Evolutionary conservation across 352 stramenopile genomes (phyloP), one percentile per base, ranked within the genome.

Genomic region (Phytopythium mirpurense): DNA sequence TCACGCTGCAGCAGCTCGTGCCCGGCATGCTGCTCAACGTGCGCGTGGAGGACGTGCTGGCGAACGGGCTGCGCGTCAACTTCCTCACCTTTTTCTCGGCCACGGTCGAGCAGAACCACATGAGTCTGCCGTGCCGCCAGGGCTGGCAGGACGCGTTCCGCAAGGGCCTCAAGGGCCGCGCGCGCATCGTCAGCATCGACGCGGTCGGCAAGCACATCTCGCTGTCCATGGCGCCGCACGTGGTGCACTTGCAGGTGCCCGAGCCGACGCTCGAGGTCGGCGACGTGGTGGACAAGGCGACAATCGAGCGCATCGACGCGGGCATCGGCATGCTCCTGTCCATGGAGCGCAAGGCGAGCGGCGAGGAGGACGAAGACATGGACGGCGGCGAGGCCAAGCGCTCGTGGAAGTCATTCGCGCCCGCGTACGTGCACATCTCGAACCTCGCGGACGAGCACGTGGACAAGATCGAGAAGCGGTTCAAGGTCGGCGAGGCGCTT

Each of bases 21-120:
- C 93, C 94, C 5, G 95, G 95, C 14, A 97, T 96, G 89, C 65
- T 98, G 56, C 74, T 97, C 5, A 92, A 97, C 62, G 83, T 95
- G 21, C 86, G 84, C 40, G 85, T 98, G 10, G 93, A 98, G 54
- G 82, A 94, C 16, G 82, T 95, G 34, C 67, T 96, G 49, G 63
- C 73, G 51, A 96, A 95, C 56, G 86, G 87, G 1, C 70, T 96
- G 21, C 73, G 69, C 31, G 86, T 96, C 54, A 93, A 88, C 59
- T 96, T 95, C 51, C 78, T 96, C 41, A 90, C 78, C 14, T 95
- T 93, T 53, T 96, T 96, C 62, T 74, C 68, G 32, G 87, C 81
- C 23, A 92, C 81, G 3, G 85, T 96, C 19, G 87, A 96, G 66
- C 82, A 93, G 47, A 92, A 89, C 61, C 86, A 96, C 77, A 88